These are phyloP conservation scores for Funneliformis caledonium DNA, from an alignment of 371 early-diverging fungal genomes.

Conservation along the genomic window DNA sequence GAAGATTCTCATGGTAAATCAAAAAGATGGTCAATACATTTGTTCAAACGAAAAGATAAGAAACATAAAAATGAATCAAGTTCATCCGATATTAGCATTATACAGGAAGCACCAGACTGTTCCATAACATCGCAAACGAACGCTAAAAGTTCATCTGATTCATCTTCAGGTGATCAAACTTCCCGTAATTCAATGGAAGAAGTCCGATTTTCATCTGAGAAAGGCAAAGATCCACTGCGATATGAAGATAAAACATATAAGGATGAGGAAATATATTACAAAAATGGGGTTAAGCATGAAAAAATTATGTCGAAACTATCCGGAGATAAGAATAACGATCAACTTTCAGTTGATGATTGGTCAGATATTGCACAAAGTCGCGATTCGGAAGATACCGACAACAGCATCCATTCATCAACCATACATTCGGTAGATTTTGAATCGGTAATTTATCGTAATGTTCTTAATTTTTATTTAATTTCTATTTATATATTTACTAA, in stretches of 20 bases:
- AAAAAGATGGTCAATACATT: slow-evolving; percentile 22
- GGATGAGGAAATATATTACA: not conserved
- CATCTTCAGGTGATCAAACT: slow-evolving; percentile 8
- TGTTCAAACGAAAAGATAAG: slow-evolving; percentile 29
- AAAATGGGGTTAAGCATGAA: not conserved
- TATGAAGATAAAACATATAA: not conserved
- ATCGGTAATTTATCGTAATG: not conserved
- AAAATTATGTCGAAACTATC: not conserved
- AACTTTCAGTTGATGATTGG: not conserved
- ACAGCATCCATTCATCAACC: not conserved
- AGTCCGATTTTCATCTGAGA: not conserved
- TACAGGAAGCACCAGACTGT: not conserved
- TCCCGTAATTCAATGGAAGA: slow-evolving; percentile 4
- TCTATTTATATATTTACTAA: not conserved
- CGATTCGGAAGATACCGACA: not conserved
- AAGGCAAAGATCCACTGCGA: not conserved
- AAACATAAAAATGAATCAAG: slow-evolving; percentile 1
- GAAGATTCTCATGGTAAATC: not conserved
- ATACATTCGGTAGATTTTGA: not conserved
- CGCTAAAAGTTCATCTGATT: not conserved
- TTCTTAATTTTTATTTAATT: not conserved
- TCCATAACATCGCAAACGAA: not conserved
- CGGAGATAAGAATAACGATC: not conserved
- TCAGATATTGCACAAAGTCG: not conserved
- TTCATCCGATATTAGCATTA: not conserved